These are phyloP conservation scores for Warburgia ugandensis DNA, from an alignment of 164 flowering plant genomes.

Conservation along the genomic window DNA sequence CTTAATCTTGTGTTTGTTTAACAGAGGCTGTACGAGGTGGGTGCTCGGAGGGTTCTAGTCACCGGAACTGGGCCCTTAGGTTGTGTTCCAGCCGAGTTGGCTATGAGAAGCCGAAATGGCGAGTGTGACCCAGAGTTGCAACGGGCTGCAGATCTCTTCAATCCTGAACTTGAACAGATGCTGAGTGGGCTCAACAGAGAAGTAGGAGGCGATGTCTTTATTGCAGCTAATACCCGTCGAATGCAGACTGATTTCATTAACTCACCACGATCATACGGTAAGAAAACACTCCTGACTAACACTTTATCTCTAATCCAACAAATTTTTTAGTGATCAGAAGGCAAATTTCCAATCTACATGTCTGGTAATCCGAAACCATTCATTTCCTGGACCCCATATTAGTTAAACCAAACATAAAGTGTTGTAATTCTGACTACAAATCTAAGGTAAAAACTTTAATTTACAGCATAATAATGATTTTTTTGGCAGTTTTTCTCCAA, in stretches of 20 bases:
- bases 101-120: conserved; percentile 41
- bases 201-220: conserved; percentile 38
- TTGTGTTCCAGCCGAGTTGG: conserved; percentile 66
- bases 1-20: no score
- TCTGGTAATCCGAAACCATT: no score
- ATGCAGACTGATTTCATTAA: conserved; percentile 46
- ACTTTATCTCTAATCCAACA: no score
- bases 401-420: no score
- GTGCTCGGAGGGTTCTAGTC: conserved; percentile 63
- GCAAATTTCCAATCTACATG: no score
- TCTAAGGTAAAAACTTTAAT: no score
- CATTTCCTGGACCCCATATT: no score
- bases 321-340: no score
- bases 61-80: conserved; percentile 89
- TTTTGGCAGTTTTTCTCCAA: no score
- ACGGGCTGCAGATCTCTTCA: conserved; percentile 46
- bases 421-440: no score
- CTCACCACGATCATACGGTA: conserved; percentile 54
- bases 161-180: conserved; percentile 49
- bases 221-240: conserved; percentile 33
- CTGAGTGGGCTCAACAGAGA: conserved; percentile 38
- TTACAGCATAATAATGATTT: no score
- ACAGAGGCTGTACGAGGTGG: conserved; percentile 62
- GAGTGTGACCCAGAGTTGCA: conserved; percentile 44
- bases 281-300: no score